Evolutionary conservation across 2,329 filamentous ascomycete species (phyloP), one percentile per base, ranked within the genome.

Genomic region (Juglanconis sp.): DNA sequence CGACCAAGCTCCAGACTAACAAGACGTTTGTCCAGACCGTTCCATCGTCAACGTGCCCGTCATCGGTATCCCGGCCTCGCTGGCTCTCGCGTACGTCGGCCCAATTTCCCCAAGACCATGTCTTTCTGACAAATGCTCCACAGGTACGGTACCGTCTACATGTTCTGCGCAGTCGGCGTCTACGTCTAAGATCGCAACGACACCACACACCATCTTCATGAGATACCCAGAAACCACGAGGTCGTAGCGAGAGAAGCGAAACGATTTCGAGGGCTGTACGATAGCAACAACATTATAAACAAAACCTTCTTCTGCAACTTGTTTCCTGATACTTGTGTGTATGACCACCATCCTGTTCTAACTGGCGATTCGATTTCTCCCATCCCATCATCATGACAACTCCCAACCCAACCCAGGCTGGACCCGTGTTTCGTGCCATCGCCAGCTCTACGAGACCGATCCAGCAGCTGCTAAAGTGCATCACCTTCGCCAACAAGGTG

Each of bases 151-250:
- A 89, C 94, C 54, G 92, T 99, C 50, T 97, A 95, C 79, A 96
- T 97, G 89, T 98, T 99, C 78, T 99, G 95, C 78, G 95, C 93
- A 63, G 95, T 95, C 73, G 95, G 95, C 74, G 95, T 99, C 72
- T 98, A 99, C 87, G 92, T 99, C 75, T 99, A 86, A 81, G 74
- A 85, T 78, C 80, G 77, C 78, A 65, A 40, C 17, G 17, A 40
- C 46, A 34, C 47, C 17, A 24, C 35, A 60, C 74, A 32, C 15
- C 32, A 40, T 52, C 44, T 31, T 53, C 34, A 13, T 49, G 53
- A 64, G 53, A 64, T 62, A 64, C 56, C 62, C 69, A 60, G 61
- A 51, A 56, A 60, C 57, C 46, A 60, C 56, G 56, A 63, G 50
- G 58, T 54, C 49, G 60, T 60, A 47, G 58, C 56, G 57, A 54